Base-by-base conservation (phyloP, 2,329 filamentous ascomycete genomes). In the Sclerotinia glacialis region DNA sequence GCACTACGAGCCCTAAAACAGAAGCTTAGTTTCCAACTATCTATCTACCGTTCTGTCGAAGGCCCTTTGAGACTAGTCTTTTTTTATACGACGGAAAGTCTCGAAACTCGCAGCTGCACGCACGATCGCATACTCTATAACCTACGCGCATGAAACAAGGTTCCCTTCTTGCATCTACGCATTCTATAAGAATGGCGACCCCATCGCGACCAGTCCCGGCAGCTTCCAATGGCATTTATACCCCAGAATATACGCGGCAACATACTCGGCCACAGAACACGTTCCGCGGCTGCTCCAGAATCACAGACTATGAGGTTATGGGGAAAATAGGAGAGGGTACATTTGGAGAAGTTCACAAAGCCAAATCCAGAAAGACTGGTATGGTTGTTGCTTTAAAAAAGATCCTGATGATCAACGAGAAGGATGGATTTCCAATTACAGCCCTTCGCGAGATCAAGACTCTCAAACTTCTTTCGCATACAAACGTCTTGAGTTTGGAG, bases 361-460 rank as follows among this genome's bases (percentile, higher is more conserved):
- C 93, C 69, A 86, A 86, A 69, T 92, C 90, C 37, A 89, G 86
- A 74, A 90, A 85, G 74, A 91, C 87, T 1, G 89, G 91, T 64
- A 83, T 86, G 31, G 78, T 94, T 55, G 90, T 97, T 68, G 95
- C 95, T 5, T 79, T 99, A 75, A 99, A 99, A 82, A 98, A 98
- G 84, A 99, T 99, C 72, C 87, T 99, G 71, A 97, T 98, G 91
- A 95, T 98, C 78, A 96, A 98, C 78, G 95, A 99, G 81, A 98
- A 97, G 78, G 95, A 99, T 79, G 95, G 95, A 82, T 99, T 99
- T 73, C 95, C 95, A n/a, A 99, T 99, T 70, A 99, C 95, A 0
- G 94, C 95, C 8, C 85, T 99, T 55, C 91, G 95, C 76, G 95
- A 99, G 78, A 97, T 99, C 81, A 98, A 98, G 81, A 86, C 99